Base-by-base conservation (phyloP, 306 rosid genomes). In the Arachis stenosperma region DNA sequence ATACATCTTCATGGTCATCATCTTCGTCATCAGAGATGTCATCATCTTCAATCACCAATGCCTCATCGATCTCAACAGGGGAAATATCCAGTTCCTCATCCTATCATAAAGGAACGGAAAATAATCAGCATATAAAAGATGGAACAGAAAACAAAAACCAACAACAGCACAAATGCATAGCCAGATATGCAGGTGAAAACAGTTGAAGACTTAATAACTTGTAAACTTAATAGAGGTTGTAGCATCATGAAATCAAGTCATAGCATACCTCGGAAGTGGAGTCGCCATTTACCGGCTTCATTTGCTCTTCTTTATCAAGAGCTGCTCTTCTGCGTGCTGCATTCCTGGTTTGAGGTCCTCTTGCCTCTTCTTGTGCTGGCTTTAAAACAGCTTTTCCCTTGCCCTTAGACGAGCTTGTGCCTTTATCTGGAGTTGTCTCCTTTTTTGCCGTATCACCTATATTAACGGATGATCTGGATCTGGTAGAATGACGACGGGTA, bases 21-120 rank as follows among this genome's bases (percentile, higher is more conserved):
- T 93, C 98, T 54, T 93, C 98, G 22, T 93, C 99, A 53, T 95
- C 99, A 6, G 98, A 95, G 70, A 95, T 91, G 81, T 91, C 99
- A 77, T 95, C 98, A 57, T 95, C 98, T 85, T 91, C 99, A 70
- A 95, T 91, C 57, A 95, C 96, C 84, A 92, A 85, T 0, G 97
- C 93, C 81, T 95, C 99, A 36, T 95, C 97, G 77, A 95, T 90
- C 81, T 90, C 98, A 69, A 85, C 92, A 73, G 96, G 94, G 33
- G 99, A 90, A 71, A 87, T 81, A 69, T 91, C 96, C 86, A 95
- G 73, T 77, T 88, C 98, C 73, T 95, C 99, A 67, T 95, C 99
- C 99, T 95, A 66, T 30, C 61, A 51, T 10, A 52, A 40, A 73
- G 54, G 13, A 70, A 70, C 11, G 15, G 71, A 67, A 61, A 71